Base-by-base conservation (phyloP, 305 asterid genomes). In the Fraxinus nigra region DNA sequence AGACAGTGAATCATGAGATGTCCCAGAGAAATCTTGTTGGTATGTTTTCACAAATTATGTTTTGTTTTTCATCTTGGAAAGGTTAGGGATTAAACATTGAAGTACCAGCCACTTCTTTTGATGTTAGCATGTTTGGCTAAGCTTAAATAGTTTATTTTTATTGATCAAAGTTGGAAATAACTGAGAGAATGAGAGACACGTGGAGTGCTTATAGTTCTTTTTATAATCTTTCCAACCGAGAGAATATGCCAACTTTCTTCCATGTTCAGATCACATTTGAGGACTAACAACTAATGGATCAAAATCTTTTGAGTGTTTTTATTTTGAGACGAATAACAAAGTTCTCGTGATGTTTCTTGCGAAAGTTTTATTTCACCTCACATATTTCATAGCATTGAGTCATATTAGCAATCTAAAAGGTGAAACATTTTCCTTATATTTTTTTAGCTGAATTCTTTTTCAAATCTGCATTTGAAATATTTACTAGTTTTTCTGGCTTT, bases 11-110 rank as follows among this genome's bases (percentile, higher is more conserved):
- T 85, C 97, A 88, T 77, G 99, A 93, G 82, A 87, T 95, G 96
- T 88, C 97, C 51, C 97, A 95, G 89, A 92, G 99, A 84, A 95
- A 94, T 87, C 98, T 91, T 80, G 86, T 93, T 46, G 99, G 99
- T 95, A 90, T 79, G 94, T 83, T 81, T 67, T 76, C 65, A 67
- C 7, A 40, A 77, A 79, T 59, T 38, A 28, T 30, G 43, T 11
- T 72, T 16, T 63, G n/a, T 78, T 35, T 4, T 61, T 76, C 76
- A 7, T 1, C 26, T 80, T 30, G 22, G 22, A 82, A 40, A 51
- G 82, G 73, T 80, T 48, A 79, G 73, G 40, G 51, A 48, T 79
- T 5, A 7, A 14, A 48, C 59, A 14, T 48, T 48, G 7, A 14
- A n/a, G 79, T 75, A 35, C 18, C 14, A 28, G 24, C 11, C 61